phyloP scores from a whole-genome alignment of 2,329 filamentous ascomycete genomes.

The Monosporascus sp. region DNA sequence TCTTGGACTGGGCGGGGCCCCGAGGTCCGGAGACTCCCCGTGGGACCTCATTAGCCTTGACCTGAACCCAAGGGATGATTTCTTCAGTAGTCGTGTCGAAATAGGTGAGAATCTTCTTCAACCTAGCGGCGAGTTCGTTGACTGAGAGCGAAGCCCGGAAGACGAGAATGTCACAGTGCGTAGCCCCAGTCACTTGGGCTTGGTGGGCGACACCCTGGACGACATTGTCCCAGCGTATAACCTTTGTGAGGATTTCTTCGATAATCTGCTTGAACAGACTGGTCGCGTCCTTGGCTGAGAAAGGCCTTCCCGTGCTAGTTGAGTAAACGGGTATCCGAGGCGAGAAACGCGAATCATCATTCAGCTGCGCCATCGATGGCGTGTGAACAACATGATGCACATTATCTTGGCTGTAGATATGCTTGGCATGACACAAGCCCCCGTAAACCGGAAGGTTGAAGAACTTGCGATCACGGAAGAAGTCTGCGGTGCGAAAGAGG shows the following conservation, averaged over 20 bases:
- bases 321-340: slow-evolving; percentile 26
- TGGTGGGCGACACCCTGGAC: slow-evolving; percentile 17
- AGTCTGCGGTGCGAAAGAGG: slow-evolving; percentile 22
- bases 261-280: slow-evolving; percentile 22
- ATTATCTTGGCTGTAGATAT: slow-evolving; percentile 32
- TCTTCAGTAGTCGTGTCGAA: slow-evolving; percentile 1
- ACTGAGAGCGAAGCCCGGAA: slow-evolving; percentile 24
- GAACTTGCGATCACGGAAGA: slow-evolving; percentile 25
- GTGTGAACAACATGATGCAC: slow-evolving; percentile 19
- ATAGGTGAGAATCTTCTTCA: slow-evolving; percentile 9
- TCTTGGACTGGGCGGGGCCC: slow-evolving; percentile 42
- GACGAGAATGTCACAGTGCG: slow-evolving; percentile 15
- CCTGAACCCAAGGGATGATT: slow-evolving; percentile 18
- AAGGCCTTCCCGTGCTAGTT: slow-evolving; percentile 24
- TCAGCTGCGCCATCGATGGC: not conserved
- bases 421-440: slow-evolving; percentile 34
- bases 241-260: slow-evolving; percentile 24
- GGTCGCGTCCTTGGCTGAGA: slow-evolving; percentile 15
- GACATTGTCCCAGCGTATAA: slow-evolving; percentile 26
- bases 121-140: slow-evolving; percentile 18
- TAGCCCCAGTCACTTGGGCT: slow-evolving; percentile 6
- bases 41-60: not conserved
- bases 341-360: too few species aligned
- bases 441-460: slow-evolving; percentile 32
- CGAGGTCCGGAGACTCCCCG: not conserved